Base-by-base conservation (phyloP, 176 grass and related monocot species). In the Triticum timopheevii region DNA sequence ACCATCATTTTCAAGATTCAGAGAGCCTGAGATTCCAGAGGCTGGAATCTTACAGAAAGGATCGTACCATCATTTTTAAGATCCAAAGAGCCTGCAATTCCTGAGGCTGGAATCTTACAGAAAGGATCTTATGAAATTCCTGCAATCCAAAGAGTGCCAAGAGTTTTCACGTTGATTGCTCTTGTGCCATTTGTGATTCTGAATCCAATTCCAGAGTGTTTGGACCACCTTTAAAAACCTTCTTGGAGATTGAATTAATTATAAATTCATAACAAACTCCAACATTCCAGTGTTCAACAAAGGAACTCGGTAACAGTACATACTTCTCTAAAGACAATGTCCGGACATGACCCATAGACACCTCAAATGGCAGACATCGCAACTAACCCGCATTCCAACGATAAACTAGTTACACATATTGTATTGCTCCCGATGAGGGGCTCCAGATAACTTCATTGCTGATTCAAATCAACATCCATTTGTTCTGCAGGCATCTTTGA, bases 401-500 rank as follows among this genome's bases (percentile, higher is more conserved):
- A 87, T 36, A 67, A 76, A 11, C 19, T 82, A 61, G 63, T 71
- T 71, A 63, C 33, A 83, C 5, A 65, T 10, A 58, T 68, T 13
- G 5, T 70, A 22, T 82, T 65, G 33, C 69, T 56, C 44, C 42
- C 0, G 8, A 25, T 15, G 0, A 83, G 25, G 16, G 15, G 80
- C 1, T 16, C 8, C 39, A 4, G 19, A 6, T 36, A 77, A 20
- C 40, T 69, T 77, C 77, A 54, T 64, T 81, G 34, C 58, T 83
- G 35, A 10, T 84, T 76, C 12, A 44, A 23, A 84, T 87, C 76
- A 66, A 79, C 49, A 15, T 85, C 75, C 85, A 88, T 91, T 58
- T 70, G 28, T 52, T 93, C 65, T 20, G 75, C 61, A 17, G 49
- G 10, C 20, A 80, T 64, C 20, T 82, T 90, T 40, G 76, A 30